These are phyloP conservation scores for Suillus paluster DNA, from an alignment of 768 basidiomycete species.

Conservation along the genomic window DNA sequence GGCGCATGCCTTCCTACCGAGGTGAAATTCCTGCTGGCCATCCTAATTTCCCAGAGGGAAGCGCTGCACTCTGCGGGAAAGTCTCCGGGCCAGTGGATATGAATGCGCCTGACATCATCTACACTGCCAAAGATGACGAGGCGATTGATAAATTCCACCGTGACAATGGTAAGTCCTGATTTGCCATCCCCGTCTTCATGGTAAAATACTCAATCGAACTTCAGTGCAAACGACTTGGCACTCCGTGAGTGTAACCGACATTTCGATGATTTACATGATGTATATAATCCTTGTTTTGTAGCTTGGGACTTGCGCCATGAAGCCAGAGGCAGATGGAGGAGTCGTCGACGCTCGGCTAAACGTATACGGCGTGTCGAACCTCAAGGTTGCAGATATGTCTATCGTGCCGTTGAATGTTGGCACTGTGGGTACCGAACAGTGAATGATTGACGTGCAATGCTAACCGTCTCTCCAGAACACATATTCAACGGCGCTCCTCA, in stretches of 20 bases:
- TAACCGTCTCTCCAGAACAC: constrained; percentile 18
- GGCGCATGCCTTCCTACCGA: constrained; percentile 47
- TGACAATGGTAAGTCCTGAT: constrained; percentile 15
- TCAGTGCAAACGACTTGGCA: constrained; percentile 38
- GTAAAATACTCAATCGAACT: background rate
- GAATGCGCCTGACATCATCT: constrained; percentile 33
- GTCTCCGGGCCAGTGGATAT: constrained; percentile 24
- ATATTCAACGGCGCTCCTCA: constrained; percentile 25
- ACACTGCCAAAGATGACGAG: constrained; percentile 39
- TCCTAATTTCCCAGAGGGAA: constrained; percentile 29
- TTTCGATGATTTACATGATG: background rate
- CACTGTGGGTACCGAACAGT: constrained; percentile 24
- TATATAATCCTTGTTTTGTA: constrained; percentile 22
- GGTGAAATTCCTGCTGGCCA: constrained; percentile 33
- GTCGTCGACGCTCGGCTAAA: constrained; percentile 64
- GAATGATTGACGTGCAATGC: background rate
- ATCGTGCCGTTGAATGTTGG: constrained; percentile 43
- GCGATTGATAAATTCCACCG: constrained; percentile 37
- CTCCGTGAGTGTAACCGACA: constrained; percentile 24
- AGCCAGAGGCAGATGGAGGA: constrained; percentile 57
- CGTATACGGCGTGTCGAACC: constrained; percentile 59
- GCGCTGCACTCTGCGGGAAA: constrained; percentile 30
- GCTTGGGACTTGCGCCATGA: constrained; percentile 74
- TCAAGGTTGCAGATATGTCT: constrained; percentile 64
- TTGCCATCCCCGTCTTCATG: background rate